Percentiles rank a stretch among this genome's conserved stretches.
Conservation (phyloP, 768 basidiomycete genomes). For the Leccinum barrowsii region DNA sequence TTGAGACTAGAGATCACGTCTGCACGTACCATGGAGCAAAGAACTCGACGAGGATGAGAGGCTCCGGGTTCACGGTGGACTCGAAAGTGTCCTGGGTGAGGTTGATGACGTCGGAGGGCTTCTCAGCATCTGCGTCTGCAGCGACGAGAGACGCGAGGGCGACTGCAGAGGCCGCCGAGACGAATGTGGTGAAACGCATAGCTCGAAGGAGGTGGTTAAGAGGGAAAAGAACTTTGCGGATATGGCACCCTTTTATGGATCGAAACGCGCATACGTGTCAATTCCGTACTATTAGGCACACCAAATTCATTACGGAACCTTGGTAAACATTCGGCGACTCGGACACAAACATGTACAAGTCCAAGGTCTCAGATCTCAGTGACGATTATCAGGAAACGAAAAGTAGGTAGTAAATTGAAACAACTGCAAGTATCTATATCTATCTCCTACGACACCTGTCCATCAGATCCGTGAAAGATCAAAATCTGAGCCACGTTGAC, state of each 20-base stretch:
- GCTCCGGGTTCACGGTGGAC: slow-evolving; percentile 56
- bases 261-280: slow-evolving; percentile 32
- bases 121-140: slow-evolving; percentile 41
- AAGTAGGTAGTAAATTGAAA: not conserved
- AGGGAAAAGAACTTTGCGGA: not conserved
- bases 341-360: not conserved
- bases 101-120: slow-evolving; percentile 72
- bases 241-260: slow-evolving; percentile 20
- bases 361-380: not conserved
- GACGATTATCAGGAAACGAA: not conserved
- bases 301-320: not conserved
- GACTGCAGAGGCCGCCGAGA: slow-evolving; percentile 50
- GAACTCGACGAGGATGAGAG: slow-evolving; percentile 90
- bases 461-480: slow-evolving; percentile 41
- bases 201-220: slow-evolving; percentile 27
- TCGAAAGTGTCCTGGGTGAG: slow-evolving; percentile 71
- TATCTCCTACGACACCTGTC: not conserved
- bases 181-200: slow-evolving; percentile 61
- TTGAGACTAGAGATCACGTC: not conserved
- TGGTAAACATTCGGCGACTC: too few relatives aligned
- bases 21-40: slow-evolving; percentile 74
- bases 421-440: not conserved
- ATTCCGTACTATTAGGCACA: not conserved
- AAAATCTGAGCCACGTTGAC: slow-evolving; percentile 68
- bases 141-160: slow-evolving; percentile 51